These are phyloP conservation scores for Sordaria brevicollis DNA, from an alignment of 495 filamentous ascomycete species.

Conservation along the genomic window DNA sequence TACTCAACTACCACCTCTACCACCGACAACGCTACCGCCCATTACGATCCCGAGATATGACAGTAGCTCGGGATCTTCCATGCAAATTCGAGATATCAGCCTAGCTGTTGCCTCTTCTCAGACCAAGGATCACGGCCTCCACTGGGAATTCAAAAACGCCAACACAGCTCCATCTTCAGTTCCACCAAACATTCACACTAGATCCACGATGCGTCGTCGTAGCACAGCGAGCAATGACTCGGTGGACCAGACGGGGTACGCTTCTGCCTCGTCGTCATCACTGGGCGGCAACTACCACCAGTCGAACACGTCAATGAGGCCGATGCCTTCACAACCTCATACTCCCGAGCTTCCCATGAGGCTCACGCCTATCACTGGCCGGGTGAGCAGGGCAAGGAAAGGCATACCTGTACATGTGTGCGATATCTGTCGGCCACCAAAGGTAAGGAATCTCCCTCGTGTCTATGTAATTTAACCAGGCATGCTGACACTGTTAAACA, in stretches of 20 bases:
- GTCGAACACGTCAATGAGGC: slow-evolving; percentile 26
- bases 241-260: slow-evolving; percentile 35
- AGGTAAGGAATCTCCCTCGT: slow-evolving; percentile 34
- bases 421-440: slow-evolving; percentile 50
- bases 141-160: slow-evolving; percentile 10
- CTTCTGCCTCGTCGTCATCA: slow-evolving; percentile 22
- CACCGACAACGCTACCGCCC: not conserved
- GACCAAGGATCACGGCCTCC: slow-evolving; percentile 14
- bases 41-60: slow-evolving; percentile 15
- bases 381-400: slow-evolving; percentile 76
- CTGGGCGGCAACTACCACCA: slow-evolving; percentile 9
- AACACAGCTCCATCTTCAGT: slow-evolving; percentile 1
- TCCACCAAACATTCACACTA: slow-evolving; percentile 3
- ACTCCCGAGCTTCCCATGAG: slow-evolving; percentile 35
- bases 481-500: slow-evolving; percentile 20
- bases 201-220: slow-evolving; percentile 24
- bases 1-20: slow-evolving; percentile 4
- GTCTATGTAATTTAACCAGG: slow-evolving; percentile 6
- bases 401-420: slow-evolving; percentile 71
- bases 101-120: slow-evolving; percentile 14
- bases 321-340: slow-evolving; percentile 22
- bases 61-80: slow-evolving; percentile 11
- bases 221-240: slow-evolving; percentile 35
- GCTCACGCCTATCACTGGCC: slow-evolving; percentile 61
- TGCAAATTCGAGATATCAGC: slow-evolving; percentile 21